Base-by-base conservation (phyloP, 495 filamentous ascomycete genomes). In the Talaromyces proteolyticus region DNA sequence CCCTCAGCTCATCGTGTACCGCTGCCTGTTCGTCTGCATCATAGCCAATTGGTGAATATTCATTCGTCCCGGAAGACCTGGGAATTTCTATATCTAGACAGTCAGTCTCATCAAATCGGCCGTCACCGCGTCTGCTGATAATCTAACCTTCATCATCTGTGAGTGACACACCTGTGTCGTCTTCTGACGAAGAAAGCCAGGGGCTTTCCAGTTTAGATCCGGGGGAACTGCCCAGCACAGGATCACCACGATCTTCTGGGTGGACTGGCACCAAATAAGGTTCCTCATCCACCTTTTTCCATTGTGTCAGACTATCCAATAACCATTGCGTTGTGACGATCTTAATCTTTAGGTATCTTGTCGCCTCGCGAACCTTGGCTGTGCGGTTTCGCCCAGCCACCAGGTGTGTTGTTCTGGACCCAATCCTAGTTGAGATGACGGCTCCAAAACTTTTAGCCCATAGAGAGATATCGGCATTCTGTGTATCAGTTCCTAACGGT, bases 321-420 rank as follows among this genome's bases (percentile, higher is more conserved):
- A 99, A 79, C 93, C 93, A 99, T 55, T 88, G 85, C 23, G 86
- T 86, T 52, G 81, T 86, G 46, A 99, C 92, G 44, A 99, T 91
- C 61, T 89, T 89, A 66, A 97, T 84, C 3, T 80, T 80, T 11
- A 81, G 79, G 17, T 81, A 80, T 20, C 82, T 77, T 12, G 78
- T 75, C 5, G 93, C 93, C 67, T 88, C 83, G 21, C 82, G 78
- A 38, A 96, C 87, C 65, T 98, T 98, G 29, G 84, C 80, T 6
- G 92, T 96, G n/a, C 92, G 81, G 45, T 88, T 87, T 17, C 86
- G 79, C 6, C 81, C 81, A 44, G 84, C 84, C 40, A 89, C 76
- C 6, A 89, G 67, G 55, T 89, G 86, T 3, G 86, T 89, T 2
- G 80, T 85, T 50, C 66, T 66, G 25, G 66, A 67, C 42, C 61